Evolutionary conservation across 371 early-diverging fungal genomes (phyloP).

Genomic region (Fennellomyces sp.): DNA sequence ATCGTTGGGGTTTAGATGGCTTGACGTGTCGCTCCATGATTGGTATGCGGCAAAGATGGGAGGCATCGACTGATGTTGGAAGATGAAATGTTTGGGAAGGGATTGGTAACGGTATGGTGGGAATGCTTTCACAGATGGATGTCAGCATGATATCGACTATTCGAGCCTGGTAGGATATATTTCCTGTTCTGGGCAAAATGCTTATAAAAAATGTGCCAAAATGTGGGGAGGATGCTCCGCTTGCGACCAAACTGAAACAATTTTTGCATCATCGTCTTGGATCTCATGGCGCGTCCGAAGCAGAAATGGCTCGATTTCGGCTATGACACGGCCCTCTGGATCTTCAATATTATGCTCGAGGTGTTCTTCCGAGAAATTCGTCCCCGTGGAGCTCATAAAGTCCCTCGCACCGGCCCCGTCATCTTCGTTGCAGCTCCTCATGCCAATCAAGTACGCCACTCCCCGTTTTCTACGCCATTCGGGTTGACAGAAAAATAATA

Average conservation of each 20-base stretch:
- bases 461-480: neutral
- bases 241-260: neutral
- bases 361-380: conserved; percentile 91
- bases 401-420: conserved; percentile 87
- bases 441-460: conserved; percentile 81
- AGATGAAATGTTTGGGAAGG: too few relatives aligned
- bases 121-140: too few relatives aligned
- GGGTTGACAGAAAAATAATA: too few relatives aligned
- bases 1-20: too few relatives aligned
- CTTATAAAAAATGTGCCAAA: too few relatives aligned
- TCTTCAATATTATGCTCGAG: conserved; percentile 70
- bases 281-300: conserved; percentile 8
- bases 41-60: too few relatives aligned
- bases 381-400: conserved; percentile 83
- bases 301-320: conserved; percentile 15
- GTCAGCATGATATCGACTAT: too few relatives aligned
- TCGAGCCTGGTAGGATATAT: too few relatives aligned
- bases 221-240: neutral
- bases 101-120: too few relatives aligned
- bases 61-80: too few relatives aligned
- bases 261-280: conserved; percentile 7
- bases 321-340: conserved; percentile 46
- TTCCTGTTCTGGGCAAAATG: too few relatives aligned
- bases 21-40: too few relatives aligned
- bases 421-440: conserved; percentile 97